phyloP scores from a whole-genome alignment of 768 basidiomycete species.

The Clavaria fumosa region DNA sequence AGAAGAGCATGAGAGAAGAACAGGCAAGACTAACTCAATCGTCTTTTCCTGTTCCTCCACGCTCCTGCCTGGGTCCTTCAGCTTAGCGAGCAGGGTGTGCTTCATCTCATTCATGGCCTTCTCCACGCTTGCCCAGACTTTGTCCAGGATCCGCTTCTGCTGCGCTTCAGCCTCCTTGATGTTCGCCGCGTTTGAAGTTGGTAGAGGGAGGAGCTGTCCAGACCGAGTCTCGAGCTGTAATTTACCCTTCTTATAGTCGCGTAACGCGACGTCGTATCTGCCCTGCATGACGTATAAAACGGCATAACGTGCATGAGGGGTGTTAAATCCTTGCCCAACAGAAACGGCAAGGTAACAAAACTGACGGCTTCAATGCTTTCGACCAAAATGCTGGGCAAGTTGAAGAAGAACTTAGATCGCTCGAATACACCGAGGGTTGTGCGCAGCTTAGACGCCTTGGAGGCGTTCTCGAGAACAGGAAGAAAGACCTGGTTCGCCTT shows the following conservation, averaged over 20 bases:
- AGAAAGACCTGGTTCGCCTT: slow-evolving; percentile 94
- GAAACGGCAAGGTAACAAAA: slow-evolving; percentile 9
- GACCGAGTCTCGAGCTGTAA: slow-evolving; percentile 82
- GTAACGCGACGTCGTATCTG: slow-evolving; percentile 82
- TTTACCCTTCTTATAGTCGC: slow-evolving; percentile 96
- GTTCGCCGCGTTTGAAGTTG: slow-evolving; percentile 41
- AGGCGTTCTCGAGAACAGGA: slow-evolving; percentile 88
- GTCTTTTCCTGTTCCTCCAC: slow-evolving; percentile 95
- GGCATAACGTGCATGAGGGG: too few species aligned
- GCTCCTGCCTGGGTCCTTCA: slow-evolving; percentile 65
- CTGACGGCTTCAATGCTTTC: slow-evolving; percentile 81
- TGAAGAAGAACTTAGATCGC: slow-evolving; percentile 96
- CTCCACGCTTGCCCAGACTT: slow-evolving; percentile 91
- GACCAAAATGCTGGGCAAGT: slow-evolving; percentile 79
- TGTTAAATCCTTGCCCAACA: background rate
- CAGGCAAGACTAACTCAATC: slow-evolving; percentile 48
- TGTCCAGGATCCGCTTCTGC: slow-evolving; percentile 86
- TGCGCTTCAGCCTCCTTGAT: slow-evolving; percentile 47
- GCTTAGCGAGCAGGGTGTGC: slow-evolving; percentile 52
- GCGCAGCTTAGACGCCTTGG: slow-evolving; percentile 84
- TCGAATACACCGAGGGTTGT: slow-evolving; percentile 93
- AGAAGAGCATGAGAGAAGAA: too few species aligned
- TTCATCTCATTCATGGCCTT: slow-evolving; percentile 90
- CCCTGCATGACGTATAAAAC: too few species aligned
- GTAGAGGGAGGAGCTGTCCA: slow-evolving; percentile 64